phyloP scores from a whole-genome alignment of 2,329 filamentous ascomycete genomes.

The Arthrobotrys megalospora region DNA sequence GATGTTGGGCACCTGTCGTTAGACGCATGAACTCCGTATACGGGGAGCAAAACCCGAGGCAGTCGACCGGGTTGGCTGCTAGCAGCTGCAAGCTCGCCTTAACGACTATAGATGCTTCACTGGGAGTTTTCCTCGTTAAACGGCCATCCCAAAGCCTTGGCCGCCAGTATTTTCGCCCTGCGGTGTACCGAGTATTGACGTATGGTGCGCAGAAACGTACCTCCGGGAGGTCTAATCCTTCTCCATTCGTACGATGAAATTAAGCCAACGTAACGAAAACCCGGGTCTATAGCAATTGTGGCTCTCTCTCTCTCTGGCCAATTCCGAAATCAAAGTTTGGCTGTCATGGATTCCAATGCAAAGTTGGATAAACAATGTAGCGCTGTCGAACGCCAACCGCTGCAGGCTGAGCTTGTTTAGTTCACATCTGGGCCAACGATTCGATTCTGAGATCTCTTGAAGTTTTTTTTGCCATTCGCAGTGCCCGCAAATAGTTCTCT shows the following conservation, averaged over 20 bases:
- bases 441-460: background rate
- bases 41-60: slow-evolving; percentile 6
- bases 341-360: background rate
- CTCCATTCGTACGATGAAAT: slow-evolving; percentile 19
- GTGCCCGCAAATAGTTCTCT: slow-evolving; percentile 7
- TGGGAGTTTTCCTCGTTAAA: slow-evolving; percentile 2
- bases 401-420: slow-evolving; percentile 21
- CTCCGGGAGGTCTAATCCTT: slow-evolving; percentile 17
- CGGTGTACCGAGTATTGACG: background rate
- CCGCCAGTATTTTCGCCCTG: background rate
- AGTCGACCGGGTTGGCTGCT: slow-evolving; percentile 21
- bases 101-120: slow-evolving; percentile 23
- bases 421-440: background rate
- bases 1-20: slow-evolving; percentile 4
- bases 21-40: slow-evolving; percentile 13
- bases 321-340: background rate
- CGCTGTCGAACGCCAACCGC: slow-evolving; percentile 24
- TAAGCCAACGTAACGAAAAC: slow-evolving; percentile 8
- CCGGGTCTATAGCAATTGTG: slow-evolving; percentile 12
- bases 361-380: slow-evolving; percentile 7
- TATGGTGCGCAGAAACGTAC: slow-evolving; percentile 6
- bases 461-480: slow-evolving; percentile 2
- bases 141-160: background rate
- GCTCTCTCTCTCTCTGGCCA: slow-evolving; percentile 18
- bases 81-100: slow-evolving; percentile 4